Base-by-base conservation (phyloP, 1,284 basidiomycete species). In the Cryptococcus wingfieldii region DNA sequence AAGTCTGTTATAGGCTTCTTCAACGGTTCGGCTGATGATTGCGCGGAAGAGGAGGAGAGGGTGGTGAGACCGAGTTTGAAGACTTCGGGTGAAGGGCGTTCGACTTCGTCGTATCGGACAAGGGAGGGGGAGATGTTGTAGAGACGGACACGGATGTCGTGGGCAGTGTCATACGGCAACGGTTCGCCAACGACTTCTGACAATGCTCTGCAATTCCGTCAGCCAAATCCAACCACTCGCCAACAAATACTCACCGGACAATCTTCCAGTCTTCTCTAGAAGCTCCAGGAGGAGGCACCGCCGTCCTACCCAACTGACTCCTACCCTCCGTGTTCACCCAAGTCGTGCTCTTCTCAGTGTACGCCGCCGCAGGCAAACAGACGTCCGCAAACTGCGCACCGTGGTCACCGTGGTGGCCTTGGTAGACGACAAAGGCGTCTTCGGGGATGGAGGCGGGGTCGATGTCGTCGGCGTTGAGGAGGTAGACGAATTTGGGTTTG, bases 241-340 rank as follows among this genome's bases (percentile, higher is more conserved):
- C n/a, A n/a, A n/a, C n/a, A n/a, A n/a, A n/a, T n/a, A 74, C 81
- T 28, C 61, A 89, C 87, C 93, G 88, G 62, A 98, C 82, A 69
- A 98, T 91, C 83, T 98, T 98, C 96, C 96, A 99, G 77, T 98
- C 96, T 77, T 98, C 96, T 51, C 96, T 82, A 4, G 91, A 84
- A 2, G 93, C 90, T 54, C 94, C 96, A 16, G 96, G 95, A 38
- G 93, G 89, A n/a, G 88, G 85, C 1, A 99, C 93, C 23, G 95
- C 95, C 10, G 90, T 87, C 51, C 96, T 84, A 43, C 92, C 93
- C 25, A 94, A 77, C 78, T 99, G 96, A 27, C 89, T 80, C 46
- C 96, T 84, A 50, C 96, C 96, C 76, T 99, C 96, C 0, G 94
- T 95, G 81, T 98, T 99, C 59, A 98, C 85, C 90, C 92, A 98